Evolutionary conservation across 371 early-diverging fungal species (phyloP), one percentile per base, ranked within the genome.

Genomic region (Syncephalastrum sp.): DNA sequence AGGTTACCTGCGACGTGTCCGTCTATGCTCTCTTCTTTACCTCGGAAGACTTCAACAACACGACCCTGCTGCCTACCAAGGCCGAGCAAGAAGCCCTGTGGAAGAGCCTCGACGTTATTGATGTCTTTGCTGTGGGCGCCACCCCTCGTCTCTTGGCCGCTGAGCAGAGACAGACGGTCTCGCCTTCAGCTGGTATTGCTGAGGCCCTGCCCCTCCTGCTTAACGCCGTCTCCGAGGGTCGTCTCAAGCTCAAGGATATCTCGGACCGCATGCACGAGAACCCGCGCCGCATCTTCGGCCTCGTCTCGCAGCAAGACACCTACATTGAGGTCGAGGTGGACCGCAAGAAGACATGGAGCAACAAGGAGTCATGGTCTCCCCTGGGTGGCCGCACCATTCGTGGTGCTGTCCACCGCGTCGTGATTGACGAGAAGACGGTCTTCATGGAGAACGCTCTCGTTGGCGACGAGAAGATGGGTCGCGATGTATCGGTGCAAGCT

Each of bases 1-100:
- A 76, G 23, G 92, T 95, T 25, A 94, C 95, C 15, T 98, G 95
- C 75, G 98, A 96, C 66, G 94, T 94, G 16, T 68, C 84, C 38
- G 82, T 94, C n/a, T 88, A 90, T 64, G 71, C 88, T 19, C 75
- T 96, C 50, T 95, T 95, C 81, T 77, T 90, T 53, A 67, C 73
- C 16, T 69, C 69, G 12, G 82, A 77, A 45, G 80, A 82, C 42
- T 65, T 67, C 44, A 66, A 67, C 42, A 63, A 70, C 42, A 70
- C 77, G 56, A 59, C 69, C 43, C 47, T 79, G 33, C 65, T 84
- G 59, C 81, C 83, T 33, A 70, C 77, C 61, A 70, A 72, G 57
- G 64, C 67, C 5, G 84, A 87, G 33, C 85, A 88, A 54, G 75
- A 82, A 17, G 81, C 85, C 7, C 69, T 95, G 54, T 96, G 96